These are phyloP conservation scores for Saksenaea vasiformis DNA, from an alignment of 371 early-diverging fungal species.

Conservation along the genomic window DNA sequence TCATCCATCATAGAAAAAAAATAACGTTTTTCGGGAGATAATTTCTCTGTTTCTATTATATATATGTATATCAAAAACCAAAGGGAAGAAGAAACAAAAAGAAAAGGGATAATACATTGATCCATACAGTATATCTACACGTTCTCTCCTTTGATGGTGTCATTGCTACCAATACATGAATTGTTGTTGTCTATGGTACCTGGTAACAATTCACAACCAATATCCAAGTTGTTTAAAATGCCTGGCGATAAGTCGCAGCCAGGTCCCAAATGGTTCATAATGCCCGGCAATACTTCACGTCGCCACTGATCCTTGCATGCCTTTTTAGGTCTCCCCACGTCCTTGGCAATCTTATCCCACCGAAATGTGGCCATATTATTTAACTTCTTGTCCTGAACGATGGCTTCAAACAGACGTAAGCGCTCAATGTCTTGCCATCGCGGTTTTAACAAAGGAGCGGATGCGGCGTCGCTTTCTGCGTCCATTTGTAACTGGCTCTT, in stretches of 20 bases:
- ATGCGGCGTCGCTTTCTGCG: neutral
- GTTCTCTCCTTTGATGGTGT: neutral
- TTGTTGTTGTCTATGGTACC: neutral
- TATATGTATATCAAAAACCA: neutral
- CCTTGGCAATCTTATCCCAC: constrained; percentile 32
- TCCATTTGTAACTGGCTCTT: neutral
- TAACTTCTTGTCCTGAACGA: constrained; percentile 32
- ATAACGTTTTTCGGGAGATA: neutral
- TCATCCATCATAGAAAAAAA: constrained; percentile 3
- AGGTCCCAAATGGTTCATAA: constrained; percentile 5
- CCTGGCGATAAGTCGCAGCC: too few species aligned
- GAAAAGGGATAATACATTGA: neutral
- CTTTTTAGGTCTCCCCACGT: constrained; percentile 31
- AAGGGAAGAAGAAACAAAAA: too few species aligned
- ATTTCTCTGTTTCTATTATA: neutral
- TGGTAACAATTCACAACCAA: neutral
- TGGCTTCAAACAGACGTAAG: constrained; percentile 21
- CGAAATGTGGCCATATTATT: constrained; percentile 37
- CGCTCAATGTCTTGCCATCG: constrained; percentile 33
- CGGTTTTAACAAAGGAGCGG: constrained; percentile 22
- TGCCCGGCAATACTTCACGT: constrained; percentile 34
- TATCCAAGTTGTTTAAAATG: too few species aligned
- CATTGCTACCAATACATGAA: neutral
- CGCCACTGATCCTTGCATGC: constrained; percentile 53
- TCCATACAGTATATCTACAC: neutral